Evolutionary conservation across 805 yeast species (phyloP).

Genomic region (Wickerhamiella azyma): DNA sequence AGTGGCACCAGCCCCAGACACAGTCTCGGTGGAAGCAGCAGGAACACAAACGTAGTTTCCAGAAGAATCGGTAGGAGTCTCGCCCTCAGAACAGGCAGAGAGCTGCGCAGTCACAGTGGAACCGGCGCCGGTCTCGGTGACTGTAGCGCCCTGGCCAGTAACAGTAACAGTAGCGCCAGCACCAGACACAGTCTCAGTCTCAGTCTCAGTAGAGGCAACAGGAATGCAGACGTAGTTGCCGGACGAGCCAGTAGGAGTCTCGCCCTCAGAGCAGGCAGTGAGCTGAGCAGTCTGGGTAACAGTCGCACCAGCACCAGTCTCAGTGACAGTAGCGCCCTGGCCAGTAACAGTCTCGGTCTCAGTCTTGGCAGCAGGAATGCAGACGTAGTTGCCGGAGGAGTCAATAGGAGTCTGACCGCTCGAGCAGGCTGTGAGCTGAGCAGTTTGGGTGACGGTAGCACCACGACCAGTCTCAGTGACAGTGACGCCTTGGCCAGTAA

Average conservation of each 20-base stretch:
- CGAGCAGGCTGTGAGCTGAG: constrained; percentile 5
- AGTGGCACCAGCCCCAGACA: constrained; percentile 12
- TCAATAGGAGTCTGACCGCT: constrained; percentile 8
- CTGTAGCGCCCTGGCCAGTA: constrained; percentile 9
- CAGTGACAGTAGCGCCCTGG: constrained; percentile 11
- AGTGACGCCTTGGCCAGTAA: constrained; percentile 1
- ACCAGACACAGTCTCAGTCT: constrained; percentile 8
- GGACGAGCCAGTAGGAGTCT: constrained; percentile 8
- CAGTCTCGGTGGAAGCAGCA: constrained; percentile 13
- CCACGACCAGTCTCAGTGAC: no score
- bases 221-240: constrained; percentile 6
- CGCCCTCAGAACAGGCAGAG: constrained; percentile 1
- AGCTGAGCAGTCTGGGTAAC: constrained; percentile 7
- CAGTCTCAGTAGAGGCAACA: neutral
- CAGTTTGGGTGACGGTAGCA: constrained; percentile 6
- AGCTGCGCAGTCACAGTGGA: constrained; percentile 3
- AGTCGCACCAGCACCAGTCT: constrained; percentile 3
- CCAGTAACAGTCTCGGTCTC: neutral
- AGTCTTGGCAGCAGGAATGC: constrained; percentile 12
- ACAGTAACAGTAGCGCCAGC: neutral
- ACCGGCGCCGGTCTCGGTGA: constrained; percentile 9
- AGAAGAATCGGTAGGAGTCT: neutral
- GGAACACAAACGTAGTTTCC: constrained; percentile 8
- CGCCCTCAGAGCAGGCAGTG: constrained; percentile 1
- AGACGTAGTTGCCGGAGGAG: neutral